Evolutionary conservation across 257 asterid species (phyloP).

Genomic region (Penstemon newberryi): DNA sequence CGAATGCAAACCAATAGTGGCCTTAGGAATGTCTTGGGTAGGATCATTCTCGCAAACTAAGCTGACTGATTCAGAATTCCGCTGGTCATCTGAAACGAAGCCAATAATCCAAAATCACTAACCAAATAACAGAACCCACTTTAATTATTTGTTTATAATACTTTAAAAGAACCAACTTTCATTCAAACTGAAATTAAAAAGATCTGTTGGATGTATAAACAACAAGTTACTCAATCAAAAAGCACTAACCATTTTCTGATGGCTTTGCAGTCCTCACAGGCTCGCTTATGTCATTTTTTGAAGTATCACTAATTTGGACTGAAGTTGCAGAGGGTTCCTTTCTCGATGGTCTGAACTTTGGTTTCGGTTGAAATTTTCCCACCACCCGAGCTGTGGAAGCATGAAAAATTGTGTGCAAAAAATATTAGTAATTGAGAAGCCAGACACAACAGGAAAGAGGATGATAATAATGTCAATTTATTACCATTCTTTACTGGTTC

Average conservation of each 20-base stretch:
- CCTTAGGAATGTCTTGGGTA: constrained; percentile 24
- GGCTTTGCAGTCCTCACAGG: constrained; percentile 28
- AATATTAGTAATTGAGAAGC: neutral
- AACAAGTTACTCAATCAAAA: neutral
- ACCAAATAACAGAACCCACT: constrained; percentile 18
- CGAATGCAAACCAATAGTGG: constrained; percentile 26
- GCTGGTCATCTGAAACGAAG: neutral
- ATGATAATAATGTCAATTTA: neutral
- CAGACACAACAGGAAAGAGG: constrained; percentile 1
- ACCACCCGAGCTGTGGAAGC: constrained; percentile 48
- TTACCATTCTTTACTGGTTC: constrained; percentile 48
- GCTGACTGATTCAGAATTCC: constrained; percentile 23
- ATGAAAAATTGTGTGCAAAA: neutral
- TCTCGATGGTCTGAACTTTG: constrained; percentile 41
- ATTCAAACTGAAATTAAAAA: neutral
- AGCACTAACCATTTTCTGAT: constrained; percentile 36
- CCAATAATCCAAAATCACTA: too few relatives aligned
- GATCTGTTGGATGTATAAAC: neutral
- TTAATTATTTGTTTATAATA: neutral
- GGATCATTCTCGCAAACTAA: constrained; percentile 20
- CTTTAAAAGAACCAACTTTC: neutral
- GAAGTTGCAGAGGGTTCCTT: constrained; percentile 39
- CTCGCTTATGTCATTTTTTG: constrained; percentile 17
- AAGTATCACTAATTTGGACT: constrained; percentile 30
- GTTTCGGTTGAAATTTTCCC: constrained; percentile 68